Conservation (phyloP, 2,329 filamentous ascomycete species). For the Sphaerulina vaccinii region DNA sequence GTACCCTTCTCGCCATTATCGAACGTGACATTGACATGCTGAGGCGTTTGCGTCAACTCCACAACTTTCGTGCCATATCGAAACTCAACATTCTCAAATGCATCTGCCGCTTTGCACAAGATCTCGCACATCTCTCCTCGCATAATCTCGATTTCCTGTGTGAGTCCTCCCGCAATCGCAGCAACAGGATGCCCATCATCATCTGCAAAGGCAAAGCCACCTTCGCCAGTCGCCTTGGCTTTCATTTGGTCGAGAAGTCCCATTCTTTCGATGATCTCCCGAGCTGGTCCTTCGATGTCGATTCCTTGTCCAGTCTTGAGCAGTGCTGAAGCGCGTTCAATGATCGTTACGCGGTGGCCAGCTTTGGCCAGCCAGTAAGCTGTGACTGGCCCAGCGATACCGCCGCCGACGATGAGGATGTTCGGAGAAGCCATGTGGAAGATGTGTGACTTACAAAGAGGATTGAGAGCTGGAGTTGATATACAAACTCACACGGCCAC, state of each 20-base stretch:
- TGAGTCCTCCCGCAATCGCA: conserved; percentile 12
- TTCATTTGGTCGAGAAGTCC: conserved; percentile 27
- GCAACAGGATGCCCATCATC: conserved; percentile 20
- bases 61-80: conserved; percentile 4
- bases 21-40: conserved; percentile 9
- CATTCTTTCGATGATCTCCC: conserved; percentile 26
- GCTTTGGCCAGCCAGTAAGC: conserved; percentile 38
- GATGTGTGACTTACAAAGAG: not conserved
- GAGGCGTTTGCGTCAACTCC: conserved; percentile 2
- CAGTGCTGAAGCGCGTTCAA: conserved; percentile 9
- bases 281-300: conserved; percentile 27
- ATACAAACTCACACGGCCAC: too few relatives aligned
- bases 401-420: conserved; percentile 33
- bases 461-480: too few relatives aligned
- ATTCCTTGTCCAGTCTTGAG: conserved; percentile 27
- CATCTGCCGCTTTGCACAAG: conserved; percentile 36
- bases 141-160: conserved; percentile 37
- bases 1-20: conserved; percentile 14
- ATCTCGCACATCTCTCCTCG: conserved; percentile 51
- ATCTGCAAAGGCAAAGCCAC: conserved; percentile 28
- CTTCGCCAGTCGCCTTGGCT: conserved; percentile 25
- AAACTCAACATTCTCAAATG: conserved; percentile 7
- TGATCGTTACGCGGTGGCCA: conserved; percentile 10
- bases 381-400: conserved; percentile 36
- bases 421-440: conserved; percentile 20